Evolutionary conservation across 257 asterid genomes (phyloP), one percentile per base, ranked within the genome.

Genomic region (Verbascum thapsus): DNA sequence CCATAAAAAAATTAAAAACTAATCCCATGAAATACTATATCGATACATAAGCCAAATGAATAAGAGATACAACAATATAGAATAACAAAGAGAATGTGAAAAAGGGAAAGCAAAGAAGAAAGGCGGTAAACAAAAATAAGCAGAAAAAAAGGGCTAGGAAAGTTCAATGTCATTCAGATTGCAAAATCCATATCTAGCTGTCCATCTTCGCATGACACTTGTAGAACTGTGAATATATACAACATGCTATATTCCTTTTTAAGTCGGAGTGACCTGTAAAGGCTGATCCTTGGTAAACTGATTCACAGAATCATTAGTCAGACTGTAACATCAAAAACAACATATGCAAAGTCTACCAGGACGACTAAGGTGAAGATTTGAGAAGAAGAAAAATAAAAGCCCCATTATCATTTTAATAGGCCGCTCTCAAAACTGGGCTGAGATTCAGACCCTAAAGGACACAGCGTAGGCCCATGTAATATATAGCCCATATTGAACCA

Each of bases 191-290:
- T n/a, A 42, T 26, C 32, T 26, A 26, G 32, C 5, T 26, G 32
- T 26, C 32, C 63, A 58, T 32, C 37, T 35, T 40, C 2, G 6
- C 43, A 30, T 4, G 32, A 5, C 37, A 45, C 44, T 50, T 13
- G 51, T 47, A 38, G 64, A 55, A 30, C 63, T 41, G 61, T 18
- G 49, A 53, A 50, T n/a, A n/a, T n/a, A n/a, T n/a, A n/a, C 32
- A 26, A 26, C 32, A 26, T 26, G 32, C 32, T 1, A 26, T 26
- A 26, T 26, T 26, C 5, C 32, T 26, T 45, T 12, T 8, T 47
- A 63, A 19, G 58, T 39, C 58, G 32, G 26, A 30, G 51, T 20
- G 35, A 4, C 15, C 10, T 5, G 13, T 10, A 40, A 61, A 67
- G 61, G 47, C 61, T 5, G 5, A 26, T 26, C 45, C 4, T 48